A percentile compares a stretch with the other conserved stretches of the same genome.
Conservation (phyloP, 192 early-diverging fungal genomes). For the Backusella parvicylindrica region DNA sequence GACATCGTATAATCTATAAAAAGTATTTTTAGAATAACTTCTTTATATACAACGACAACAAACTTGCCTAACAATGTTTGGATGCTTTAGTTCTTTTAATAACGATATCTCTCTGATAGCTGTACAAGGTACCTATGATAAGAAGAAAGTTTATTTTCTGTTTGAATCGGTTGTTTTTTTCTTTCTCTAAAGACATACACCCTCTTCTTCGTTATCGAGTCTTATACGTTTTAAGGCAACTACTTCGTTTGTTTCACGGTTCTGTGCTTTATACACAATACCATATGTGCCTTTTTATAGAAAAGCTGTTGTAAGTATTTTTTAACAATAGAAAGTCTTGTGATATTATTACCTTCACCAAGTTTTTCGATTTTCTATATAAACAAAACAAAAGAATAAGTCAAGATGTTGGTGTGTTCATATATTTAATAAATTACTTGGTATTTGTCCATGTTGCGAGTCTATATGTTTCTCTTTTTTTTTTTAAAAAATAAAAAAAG, state of each 20-base stretch:
- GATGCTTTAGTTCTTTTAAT: conserved; percentile 81
- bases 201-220: conserved; percentile 87
- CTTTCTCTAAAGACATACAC: conserved; percentile 42
- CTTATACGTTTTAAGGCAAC: conserved; percentile 96
- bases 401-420: not conserved
- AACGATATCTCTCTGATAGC: conserved; percentile 86
- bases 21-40: not conserved
- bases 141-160: not conserved
- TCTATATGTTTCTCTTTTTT: not conserved
- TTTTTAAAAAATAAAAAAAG: not conserved
- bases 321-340: not conserved
- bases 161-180: not conserved
- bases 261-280: conserved; percentile 99
- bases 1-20: conserved; percentile 88
- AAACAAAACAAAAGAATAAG: not conserved
- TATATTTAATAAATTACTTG: conserved; percentile 37
- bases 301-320: not conserved
- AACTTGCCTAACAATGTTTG: conserved; percentile 80
- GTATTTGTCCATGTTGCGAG: conserved; percentile 55
- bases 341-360: conserved; percentile 70
- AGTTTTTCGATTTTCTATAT: conserved; percentile 96
- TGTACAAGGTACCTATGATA: conserved; percentile 68
- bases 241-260: conserved; percentile 91
- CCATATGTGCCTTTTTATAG: conserved; percentile 79
- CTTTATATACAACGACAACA: not conserved